Base-by-base conservation (phyloP, 1,284 basidiomycete species). In the Austroboletus sp. region DNA sequence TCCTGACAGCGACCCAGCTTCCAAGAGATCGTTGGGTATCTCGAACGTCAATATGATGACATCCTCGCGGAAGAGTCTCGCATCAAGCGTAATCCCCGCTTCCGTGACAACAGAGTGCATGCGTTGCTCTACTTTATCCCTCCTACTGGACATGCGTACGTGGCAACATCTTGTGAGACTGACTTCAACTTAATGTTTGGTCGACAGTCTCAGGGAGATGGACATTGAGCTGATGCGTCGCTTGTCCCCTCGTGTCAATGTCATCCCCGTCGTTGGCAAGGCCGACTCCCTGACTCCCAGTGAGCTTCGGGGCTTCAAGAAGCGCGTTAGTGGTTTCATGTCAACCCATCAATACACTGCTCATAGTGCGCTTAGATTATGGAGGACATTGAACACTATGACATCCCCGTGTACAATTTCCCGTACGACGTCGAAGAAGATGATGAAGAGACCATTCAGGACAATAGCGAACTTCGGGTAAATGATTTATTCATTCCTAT, bases 351-450 rank as follows among this genome's bases (percentile, higher is more conserved):
- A n/a, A 16, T 5, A 1, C 19, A 30, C 38, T 1, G 27, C 49
- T 60, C 9, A 64, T 21, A 0, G 0, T 36, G 15, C 35, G 17
- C 29, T 19, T 56, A 94, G 89, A 85, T 98, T 63, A 98, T 98
- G 93, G 94, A 98, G 70, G 95, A 99, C 66, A 98, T 99, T 57
- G 95, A 98, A 64, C 80, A 98, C 74, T 98, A 98, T 65, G 85
- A 88, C 55, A 98, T 99, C 57, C 95, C 96, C 6, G 88, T 98
- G 37, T 99, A 98, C 78, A 98, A 98, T 74, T 98, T 98, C 80
- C 96, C 96, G 0, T 98, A 96, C 67, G 96, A 98, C 58, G 85
- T 93, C 17, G 96, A 98, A 68, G 96, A 98, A 70, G 91, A 99
- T 61, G 96, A 99, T 65, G 94, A 98, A 64, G 96, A 98, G 61